Evolutionary conservation across 73 alveolate genomes (phyloP), one percentile per base, ranked within the genome.

Genomic region (Uronychia setigera): DNA sequence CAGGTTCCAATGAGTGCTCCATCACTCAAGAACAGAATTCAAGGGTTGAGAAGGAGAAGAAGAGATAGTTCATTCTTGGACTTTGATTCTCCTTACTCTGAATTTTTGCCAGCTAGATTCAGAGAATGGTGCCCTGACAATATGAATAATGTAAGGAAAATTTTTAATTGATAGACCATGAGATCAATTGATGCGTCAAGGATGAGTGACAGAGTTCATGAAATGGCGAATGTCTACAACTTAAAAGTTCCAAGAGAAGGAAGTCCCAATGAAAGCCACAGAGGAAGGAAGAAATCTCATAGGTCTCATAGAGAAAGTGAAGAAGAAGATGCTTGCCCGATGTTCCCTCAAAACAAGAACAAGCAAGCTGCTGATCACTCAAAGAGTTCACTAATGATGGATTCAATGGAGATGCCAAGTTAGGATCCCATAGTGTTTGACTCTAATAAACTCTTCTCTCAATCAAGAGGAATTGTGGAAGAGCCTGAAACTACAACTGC

Each of bases 61-160:
- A 46, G 19, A 19, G 67, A 46, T 11, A 46, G n/a, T 46, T 46
- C 67, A 11, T 88, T 82, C 82, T 32, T 82, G 19, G 91, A 88
- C 32, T 83, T 78, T 58, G 94, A 88, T 46, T 88, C 91, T 0
- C 94, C 94, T 9, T 88, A 88, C 83, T 88, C 94, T 28, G 94
- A 88, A 76, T 88, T 78, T 31, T 80, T 88, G 67, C 91, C 87
- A 28, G 85, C 83, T 19, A 87, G 93, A 75, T 87, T 87, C 78
- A 87, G 87, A 81, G 93, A 87, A 32, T 87, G 93, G 93, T 78
- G 76, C 13, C 93, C 93, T 28, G 59, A 82, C 5, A 46, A 46
- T 46, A 46, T 46, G 67, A 46, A 46, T 46, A 46, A 11, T 5
- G 67, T 46, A 46, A 46, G 5, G 5, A 5, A 11, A 5, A 11